Evolutionary conservation across 768 basidiomycete genomes (phyloP).

Genomic region (Xerocomellus intermedius): DNA sequence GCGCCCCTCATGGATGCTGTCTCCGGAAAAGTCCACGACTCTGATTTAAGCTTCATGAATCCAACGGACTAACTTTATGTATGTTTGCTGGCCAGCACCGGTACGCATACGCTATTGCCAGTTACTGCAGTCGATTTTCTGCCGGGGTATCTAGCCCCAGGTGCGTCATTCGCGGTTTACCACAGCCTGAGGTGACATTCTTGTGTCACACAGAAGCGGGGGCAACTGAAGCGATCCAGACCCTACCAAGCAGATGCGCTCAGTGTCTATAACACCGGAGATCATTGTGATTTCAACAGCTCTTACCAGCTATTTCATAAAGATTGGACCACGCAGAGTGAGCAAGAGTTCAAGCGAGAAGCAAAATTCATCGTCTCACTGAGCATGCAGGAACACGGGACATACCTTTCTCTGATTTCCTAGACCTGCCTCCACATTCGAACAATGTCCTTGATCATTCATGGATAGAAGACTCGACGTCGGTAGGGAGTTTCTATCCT

Average conservation of each 20-base stretch:
- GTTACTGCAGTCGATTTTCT: rapidly evolving
- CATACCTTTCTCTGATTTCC: neutral
- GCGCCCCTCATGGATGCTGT: neutral
- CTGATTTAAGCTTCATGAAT: neutral
- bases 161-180: neutral
- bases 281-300: neutral
- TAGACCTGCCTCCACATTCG: too few relatives aligned
- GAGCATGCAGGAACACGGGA: neutral
- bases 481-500: too few relatives aligned
- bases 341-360: neutral
- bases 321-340: neutral
- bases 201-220: neutral
- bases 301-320: neutral
- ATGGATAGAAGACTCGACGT: neutral
- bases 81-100: neutral
- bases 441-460: neutral
- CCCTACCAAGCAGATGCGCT: neutral
- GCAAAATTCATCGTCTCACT: neutral
- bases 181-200: neutral
- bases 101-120: neutral
- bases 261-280: neutral
- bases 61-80: neutral
- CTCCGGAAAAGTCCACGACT: neutral
- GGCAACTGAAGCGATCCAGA: neutral
- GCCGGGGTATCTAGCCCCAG: neutral